Evolutionary conservation across 1,284 basidiomycete species (phyloP).

Genomic region (Tylopilus sp.): DNA sequence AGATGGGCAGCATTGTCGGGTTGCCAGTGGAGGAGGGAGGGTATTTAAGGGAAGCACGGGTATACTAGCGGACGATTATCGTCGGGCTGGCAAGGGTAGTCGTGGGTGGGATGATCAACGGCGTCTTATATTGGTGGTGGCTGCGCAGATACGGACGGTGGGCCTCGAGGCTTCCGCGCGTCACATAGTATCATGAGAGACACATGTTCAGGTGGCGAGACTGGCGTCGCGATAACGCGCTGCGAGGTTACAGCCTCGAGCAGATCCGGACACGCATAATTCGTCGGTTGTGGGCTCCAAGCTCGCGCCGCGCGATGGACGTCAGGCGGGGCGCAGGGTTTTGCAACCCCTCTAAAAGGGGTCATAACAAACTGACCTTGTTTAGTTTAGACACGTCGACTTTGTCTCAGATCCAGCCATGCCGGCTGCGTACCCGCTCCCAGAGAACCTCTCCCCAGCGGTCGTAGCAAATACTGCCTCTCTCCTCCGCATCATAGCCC

Average conservation of each 20-base stretch:
- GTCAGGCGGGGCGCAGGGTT: too few species aligned
- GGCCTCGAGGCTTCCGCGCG: conserved; percentile 34
- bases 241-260: too few species aligned
- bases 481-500: conserved; percentile 79
- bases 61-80: conserved; percentile 21
- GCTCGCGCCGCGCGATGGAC: too few species aligned
- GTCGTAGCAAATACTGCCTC: conserved; percentile 80
- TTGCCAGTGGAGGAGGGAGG: background rate
- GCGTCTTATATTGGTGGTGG: conserved; percentile 32
- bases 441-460: conserved; percentile 60
- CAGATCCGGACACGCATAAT: too few species aligned
- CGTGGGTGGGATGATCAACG: conserved; percentile 24
- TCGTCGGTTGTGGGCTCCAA: too few species aligned
- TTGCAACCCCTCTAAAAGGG: conserved; percentile 8
- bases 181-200: conserved; percentile 9
- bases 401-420: too few species aligned
- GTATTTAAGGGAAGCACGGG: conserved; percentile 23
- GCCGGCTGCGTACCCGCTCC: conserved; percentile 64
- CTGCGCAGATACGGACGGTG: conserved; percentile 19
- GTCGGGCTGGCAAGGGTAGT: conserved; percentile 13
- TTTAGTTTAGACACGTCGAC: too few species aligned
- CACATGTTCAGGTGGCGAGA: conserved; percentile 22
- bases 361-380: conserved; percentile 3
- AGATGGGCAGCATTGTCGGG: conserved; percentile 31
- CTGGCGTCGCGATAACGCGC: too few species aligned